Evolutionary conservation across 208 protist genomes (phyloP).

Genomic region (Leishmania arabica): DNA sequence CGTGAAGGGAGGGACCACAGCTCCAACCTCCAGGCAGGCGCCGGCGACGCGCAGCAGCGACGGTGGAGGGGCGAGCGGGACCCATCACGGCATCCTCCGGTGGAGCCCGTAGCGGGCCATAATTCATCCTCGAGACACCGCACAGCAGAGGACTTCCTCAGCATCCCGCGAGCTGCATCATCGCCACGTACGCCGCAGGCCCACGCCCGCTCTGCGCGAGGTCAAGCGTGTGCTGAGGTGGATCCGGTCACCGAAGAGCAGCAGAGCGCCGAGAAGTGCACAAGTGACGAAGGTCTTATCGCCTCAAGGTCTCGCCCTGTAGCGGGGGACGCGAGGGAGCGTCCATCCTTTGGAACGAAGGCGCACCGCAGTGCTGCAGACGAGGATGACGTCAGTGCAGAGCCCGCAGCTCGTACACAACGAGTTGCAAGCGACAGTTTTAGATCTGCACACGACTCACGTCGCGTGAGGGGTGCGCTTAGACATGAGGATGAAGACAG

Average conservation of each 20-base stretch:
- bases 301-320: neutral
- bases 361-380: neutral
- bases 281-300: slow-evolving; percentile 12
- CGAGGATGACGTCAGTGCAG: neutral
- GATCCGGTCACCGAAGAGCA: neutral
- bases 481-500: neutral
- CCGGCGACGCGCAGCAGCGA: neutral
- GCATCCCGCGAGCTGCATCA: slow-evolving; percentile 4
- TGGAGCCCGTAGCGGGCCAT: neutral
- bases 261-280: neutral
- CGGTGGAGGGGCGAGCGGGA: neutral
- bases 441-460: neutral
- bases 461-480: neutral
- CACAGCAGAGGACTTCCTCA: slow-evolving; percentile 6
- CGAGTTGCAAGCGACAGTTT: neutral
- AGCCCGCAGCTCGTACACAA: neutral
- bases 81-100: neutral
- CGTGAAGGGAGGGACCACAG: slow-evolving; percentile 2
- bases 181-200: neutral
- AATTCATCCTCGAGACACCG: neutral
- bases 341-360: neutral
- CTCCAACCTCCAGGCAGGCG: neutral
- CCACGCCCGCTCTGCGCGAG: neutral
- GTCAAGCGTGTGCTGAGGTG: neutral
- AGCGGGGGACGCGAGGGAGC: neutral